Conservation (phyloP, 371 early-diverging fungal species). For the Dinochytrium kinnereticum region DNA sequence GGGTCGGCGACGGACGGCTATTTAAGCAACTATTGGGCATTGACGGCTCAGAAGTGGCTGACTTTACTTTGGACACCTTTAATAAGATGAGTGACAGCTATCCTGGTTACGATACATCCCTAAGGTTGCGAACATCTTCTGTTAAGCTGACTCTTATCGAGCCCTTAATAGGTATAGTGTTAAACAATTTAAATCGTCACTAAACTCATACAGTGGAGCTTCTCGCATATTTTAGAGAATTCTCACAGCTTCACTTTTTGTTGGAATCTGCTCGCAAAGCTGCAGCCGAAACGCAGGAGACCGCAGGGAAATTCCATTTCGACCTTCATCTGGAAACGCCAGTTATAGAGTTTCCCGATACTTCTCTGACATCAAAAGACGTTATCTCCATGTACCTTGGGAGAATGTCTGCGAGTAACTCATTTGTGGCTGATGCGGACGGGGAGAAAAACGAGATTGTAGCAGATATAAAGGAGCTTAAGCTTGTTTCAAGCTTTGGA, state of each 20-base stretch:
- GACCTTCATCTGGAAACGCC: slow-evolving; percentile 88
- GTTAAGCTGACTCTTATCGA: slow-evolving; percentile 77
- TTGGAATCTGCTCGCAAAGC: slow-evolving; percentile 87
- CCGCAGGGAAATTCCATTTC: slow-evolving; percentile 78
- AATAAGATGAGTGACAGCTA: slow-evolving; percentile 55
- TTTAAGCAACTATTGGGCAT: slow-evolving; percentile 74
- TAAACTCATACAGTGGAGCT: slow-evolving; percentile 29
- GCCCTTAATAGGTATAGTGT: slow-evolving; percentile 51
- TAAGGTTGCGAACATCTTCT: slow-evolving; percentile 81
- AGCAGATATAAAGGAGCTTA: slow-evolving; percentile 73
- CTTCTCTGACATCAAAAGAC: slow-evolving; percentile 53
- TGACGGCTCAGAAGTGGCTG: slow-evolving; percentile 88
- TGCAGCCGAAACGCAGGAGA: slow-evolving; percentile 78
- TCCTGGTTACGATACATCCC: slow-evolving; percentile 86
- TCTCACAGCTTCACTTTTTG: slow-evolving; percentile 86
- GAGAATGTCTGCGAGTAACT: slow-evolving; percentile 81
- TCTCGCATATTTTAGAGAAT: slow-evolving; percentile 69
- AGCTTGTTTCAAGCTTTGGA: slow-evolving; percentile 64
- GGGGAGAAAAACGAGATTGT: slow-evolving; percentile 62
- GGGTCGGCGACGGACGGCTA: slow-evolving; percentile 8
- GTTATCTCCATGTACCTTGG: slow-evolving; percentile 84
- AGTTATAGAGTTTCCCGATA: slow-evolving; percentile 84
- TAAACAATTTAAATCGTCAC: neutral
- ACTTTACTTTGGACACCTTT: slow-evolving; percentile 85
- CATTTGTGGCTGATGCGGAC: slow-evolving; percentile 56